A percentile compares a stretch with the other conserved stretches of the same genome.
Evolutionary conservation across 306 rosid genomes (phyloP).

Genomic region (Comarum palustre): DNA sequence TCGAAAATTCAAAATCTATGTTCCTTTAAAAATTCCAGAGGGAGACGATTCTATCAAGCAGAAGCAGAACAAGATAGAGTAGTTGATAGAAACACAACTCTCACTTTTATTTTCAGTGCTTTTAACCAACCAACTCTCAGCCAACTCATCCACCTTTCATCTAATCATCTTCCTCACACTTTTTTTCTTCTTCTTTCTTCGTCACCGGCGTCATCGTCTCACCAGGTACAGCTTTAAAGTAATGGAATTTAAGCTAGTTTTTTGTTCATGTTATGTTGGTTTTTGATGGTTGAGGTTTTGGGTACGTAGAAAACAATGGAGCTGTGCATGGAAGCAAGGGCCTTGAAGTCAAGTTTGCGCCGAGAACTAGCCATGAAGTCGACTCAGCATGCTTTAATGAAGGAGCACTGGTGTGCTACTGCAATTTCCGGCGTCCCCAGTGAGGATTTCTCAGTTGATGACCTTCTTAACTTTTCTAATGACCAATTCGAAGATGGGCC

Average conservation of each 20-base stretch:
- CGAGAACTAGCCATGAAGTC: conserved; percentile 46
- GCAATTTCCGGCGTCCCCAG: conserved; percentile 39
- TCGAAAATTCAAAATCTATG: too few relatives aligned
- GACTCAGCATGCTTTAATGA: conserved; percentile 36
- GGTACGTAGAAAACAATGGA: conserved; percentile 47
- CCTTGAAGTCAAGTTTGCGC: conserved; percentile 68
- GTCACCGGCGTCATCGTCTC: neutral
- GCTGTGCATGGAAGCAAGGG: conserved; percentile 48
- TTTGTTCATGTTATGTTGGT: neutral
- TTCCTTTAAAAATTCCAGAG: neutral
- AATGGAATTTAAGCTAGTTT: neutral
- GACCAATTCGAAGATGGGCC: conserved; percentile 48
- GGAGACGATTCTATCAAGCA: neutral
- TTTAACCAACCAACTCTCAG: conserved; percentile 39
- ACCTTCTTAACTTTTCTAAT: conserved; percentile 67
- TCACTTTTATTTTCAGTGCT: conserved; percentile 34
- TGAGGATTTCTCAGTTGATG: conserved; percentile 79
- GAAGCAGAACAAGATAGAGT: neutral
- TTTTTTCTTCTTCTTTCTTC: neutral
- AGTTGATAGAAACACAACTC: conserved; percentile 32
- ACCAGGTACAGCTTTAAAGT: conserved; percentile 37
- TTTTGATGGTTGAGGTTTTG: conserved; percentile 27
- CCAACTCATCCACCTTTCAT: conserved; percentile 30
- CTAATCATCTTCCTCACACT: conserved; percentile 23
- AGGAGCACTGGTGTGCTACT: conserved; percentile 39